Conservation (phyloP, 306 rosid genomes). For the Adenanthera pavonina region DNA sequence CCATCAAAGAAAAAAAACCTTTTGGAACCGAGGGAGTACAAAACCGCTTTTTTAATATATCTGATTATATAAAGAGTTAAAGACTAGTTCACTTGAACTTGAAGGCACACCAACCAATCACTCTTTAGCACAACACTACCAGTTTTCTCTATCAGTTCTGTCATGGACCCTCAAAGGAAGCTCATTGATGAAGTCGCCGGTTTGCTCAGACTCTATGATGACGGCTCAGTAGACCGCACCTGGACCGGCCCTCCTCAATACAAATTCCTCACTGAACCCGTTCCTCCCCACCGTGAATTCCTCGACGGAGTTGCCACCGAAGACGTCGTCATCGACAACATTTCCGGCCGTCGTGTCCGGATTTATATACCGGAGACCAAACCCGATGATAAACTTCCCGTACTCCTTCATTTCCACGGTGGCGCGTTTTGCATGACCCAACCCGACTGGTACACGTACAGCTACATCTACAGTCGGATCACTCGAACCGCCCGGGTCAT, state of each 20-base stretch:
- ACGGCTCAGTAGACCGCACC: constrained; percentile 74
- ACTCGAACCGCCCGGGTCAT: constrained; percentile 47
- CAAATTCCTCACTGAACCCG: constrained; percentile 59
- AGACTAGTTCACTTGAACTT: no score
- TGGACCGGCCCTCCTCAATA: constrained; percentile 62
- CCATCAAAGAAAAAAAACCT: no score
- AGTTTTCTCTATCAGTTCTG: background rate
- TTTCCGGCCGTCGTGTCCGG: constrained; percentile 43
- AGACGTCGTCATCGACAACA: constrained; percentile 33
- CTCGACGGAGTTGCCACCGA: constrained; percentile 56
- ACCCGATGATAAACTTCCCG: constrained; percentile 42
- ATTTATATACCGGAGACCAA: constrained; percentile 56
- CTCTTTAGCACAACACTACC: no score
- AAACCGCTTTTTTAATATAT: no score
- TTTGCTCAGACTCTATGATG: constrained; percentile 65
- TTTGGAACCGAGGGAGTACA: no score
- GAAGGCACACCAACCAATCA: no score
- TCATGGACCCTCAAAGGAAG: constrained; percentile 50
- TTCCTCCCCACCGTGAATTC: constrained; percentile 56
- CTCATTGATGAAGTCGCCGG: constrained; percentile 62
- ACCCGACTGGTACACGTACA: constrained; percentile 70
- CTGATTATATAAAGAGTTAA: no score
- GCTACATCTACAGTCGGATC: constrained; percentile 47
- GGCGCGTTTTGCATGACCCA: constrained; percentile 77
- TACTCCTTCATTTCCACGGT: constrained; percentile 74